Evolutionary conservation across 495 filamentous ascomycete genomes (phyloP).

Genomic region (Endocarpon pusillum): DNA sequence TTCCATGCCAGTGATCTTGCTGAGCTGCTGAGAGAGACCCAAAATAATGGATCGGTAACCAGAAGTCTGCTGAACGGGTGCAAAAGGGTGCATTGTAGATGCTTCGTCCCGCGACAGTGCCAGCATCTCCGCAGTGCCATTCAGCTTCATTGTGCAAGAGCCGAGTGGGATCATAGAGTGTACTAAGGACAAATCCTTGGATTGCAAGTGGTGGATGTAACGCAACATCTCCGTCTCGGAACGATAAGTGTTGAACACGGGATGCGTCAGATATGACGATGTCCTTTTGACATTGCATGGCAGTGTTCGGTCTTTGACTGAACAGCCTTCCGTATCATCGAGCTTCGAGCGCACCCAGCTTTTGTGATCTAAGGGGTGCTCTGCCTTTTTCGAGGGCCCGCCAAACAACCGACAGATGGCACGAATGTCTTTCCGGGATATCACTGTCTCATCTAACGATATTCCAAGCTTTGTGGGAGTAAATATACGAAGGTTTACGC

Average conservation of each 20-base stretch:
- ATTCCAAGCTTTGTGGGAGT: constrained; percentile 43
- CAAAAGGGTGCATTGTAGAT: constrained; percentile 73
- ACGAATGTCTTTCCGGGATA: constrained; percentile 39
- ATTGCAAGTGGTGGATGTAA: constrained; percentile 89
- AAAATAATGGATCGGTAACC: constrained; percentile 57
- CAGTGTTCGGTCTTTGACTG: constrained; percentile 30
- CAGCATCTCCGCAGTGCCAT: constrained; percentile 87
- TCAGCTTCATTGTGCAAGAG: constrained; percentile 99
- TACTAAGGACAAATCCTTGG: constrained; percentile 83
- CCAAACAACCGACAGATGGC: constrained; percentile 43
- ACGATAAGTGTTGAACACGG: constrained; percentile 93
- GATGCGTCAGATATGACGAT: constrained; percentile 68
- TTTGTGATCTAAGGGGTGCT: constrained; percentile 12
- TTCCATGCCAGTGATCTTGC: constrained; percentile 79
- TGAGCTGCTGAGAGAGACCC: constrained; percentile 59
- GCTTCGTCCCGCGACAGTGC: constrained; percentile 77
- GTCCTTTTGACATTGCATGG: constrained; percentile 51
- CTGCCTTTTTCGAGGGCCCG: constrained; percentile 15
- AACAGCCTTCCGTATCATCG: constrained; percentile 27
- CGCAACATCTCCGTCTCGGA: constrained; percentile 92
- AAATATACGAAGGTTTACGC: constrained; percentile 49
- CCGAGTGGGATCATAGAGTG: constrained; percentile 99
- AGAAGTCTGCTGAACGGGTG: constrained; percentile 39
- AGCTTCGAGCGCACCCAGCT: constrained; percentile 18
- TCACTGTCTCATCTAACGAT: constrained; percentile 53